Conservation (phyloP, 495 filamentous ascomycete species). For the Aspergillus sparsus region DNA sequence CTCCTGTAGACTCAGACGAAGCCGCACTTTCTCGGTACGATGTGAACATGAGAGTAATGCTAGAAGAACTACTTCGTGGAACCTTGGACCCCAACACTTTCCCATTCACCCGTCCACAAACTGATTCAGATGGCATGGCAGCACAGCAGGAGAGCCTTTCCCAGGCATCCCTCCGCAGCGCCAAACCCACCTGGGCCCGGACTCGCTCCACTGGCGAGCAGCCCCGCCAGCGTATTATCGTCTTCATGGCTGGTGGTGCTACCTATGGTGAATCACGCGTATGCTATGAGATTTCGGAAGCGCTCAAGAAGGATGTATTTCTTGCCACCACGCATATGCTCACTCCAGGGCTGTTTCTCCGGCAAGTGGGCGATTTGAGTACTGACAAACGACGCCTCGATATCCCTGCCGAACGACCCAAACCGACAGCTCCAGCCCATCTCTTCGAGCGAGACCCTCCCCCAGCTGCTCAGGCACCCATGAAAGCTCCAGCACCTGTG, state of each 20-base stretch:
- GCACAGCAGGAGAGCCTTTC: slow-evolving; percentile 58
- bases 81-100: slow-evolving; percentile 62
- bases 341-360: slow-evolving; percentile 73
- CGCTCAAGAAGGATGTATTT: slow-evolving; percentile 76
- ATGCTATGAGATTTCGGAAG: slow-evolving; percentile 82
- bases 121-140: slow-evolving; percentile 59
- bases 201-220: slow-evolving; percentile 73
- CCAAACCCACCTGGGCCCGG: slow-evolving; percentile 93
- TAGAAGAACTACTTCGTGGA: slow-evolving; percentile 65
- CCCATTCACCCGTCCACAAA: slow-evolving; percentile 78
- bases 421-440: slow-evolving; percentile 78
- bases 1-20: slow-evolving; percentile 44
- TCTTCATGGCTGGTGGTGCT: slow-evolving; percentile 95
- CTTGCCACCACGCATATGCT: slow-evolving; percentile 92
- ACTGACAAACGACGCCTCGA: slow-evolving; percentile 71
- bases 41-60: slow-evolving; percentile 61
- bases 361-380: slow-evolving; percentile 78
- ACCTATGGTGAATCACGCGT: slow-evolving; percentile 85
- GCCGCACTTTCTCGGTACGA: slow-evolving; percentile 53
- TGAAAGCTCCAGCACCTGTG: slow-evolving; percentile 38
- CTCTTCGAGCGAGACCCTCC: slow-evolving; percentile 77
- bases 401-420: slow-evolving; percentile 78
- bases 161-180: slow-evolving; percentile 77
- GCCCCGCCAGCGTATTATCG: slow-evolving; percentile 84
- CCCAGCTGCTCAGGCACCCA: slow-evolving; percentile 40